phyloP scores from a whole-genome alignment of 306 rosid species.

The Begonia peltatifolia region DNA sequence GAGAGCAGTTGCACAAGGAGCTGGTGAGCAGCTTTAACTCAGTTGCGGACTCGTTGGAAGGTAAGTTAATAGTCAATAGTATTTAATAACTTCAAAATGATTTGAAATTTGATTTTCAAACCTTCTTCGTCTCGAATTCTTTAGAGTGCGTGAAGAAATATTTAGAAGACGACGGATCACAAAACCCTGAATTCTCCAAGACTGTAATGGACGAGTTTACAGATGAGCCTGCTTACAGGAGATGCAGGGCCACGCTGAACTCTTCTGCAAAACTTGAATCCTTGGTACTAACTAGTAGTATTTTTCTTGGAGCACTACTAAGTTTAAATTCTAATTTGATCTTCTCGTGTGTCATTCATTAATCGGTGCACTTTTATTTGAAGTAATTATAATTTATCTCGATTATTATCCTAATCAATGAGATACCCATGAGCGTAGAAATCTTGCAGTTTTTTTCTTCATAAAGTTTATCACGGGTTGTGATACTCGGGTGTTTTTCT shows the following conservation, averaged over 20 bases:
- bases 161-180: constrained; percentile 35
- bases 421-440: too few relatives aligned
- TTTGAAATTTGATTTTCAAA: not conserved
- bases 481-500: not conserved
- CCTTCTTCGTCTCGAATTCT: not conserved
- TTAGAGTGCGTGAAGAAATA: constrained; percentile 57
- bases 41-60: constrained; percentile 62
- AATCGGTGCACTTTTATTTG: too few relatives aligned
- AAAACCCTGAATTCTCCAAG: constrained; percentile 21
- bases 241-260: constrained; percentile 42
- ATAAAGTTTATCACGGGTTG: too few relatives aligned
- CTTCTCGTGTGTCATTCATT: too few relatives aligned
- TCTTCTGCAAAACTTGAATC: constrained; percentile 47
- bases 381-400: too few relatives aligned
- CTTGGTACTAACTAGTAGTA: constrained; percentile 25
- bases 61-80: constrained; percentile 3
- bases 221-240: constrained; percentile 48
- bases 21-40: constrained; percentile 35
- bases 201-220: constrained; percentile 46
- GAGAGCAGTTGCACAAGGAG: constrained; percentile 45
- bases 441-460: too few relatives aligned
- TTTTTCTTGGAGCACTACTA: too few relatives aligned
- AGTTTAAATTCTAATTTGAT: too few relatives aligned
- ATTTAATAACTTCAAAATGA: too few relatives aligned
- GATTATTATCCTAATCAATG: too few relatives aligned